phyloP scores from a whole-genome alignment of 148 eudicot genomes.

The Diospyros kaki region DNA sequence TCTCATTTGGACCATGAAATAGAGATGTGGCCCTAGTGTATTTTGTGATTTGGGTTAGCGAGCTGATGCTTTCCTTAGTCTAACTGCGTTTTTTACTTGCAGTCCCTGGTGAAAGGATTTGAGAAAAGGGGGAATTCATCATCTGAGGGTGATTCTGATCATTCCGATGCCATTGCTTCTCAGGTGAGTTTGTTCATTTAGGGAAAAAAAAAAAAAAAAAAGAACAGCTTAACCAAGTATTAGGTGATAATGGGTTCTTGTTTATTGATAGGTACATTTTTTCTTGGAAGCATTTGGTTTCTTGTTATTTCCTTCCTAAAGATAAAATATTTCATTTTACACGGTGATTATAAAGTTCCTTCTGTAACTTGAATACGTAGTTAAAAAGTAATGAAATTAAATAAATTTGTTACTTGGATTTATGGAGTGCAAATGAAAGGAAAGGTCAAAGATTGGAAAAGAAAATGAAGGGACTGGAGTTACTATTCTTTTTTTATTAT shows the following conservation, averaged over 20 bases:
- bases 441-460: too few species aligned
- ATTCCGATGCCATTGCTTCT: slow-evolving; percentile 67
- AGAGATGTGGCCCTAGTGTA: not conserved
- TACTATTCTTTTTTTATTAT: too few species aligned
- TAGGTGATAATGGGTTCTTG: not conserved
- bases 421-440: too few species aligned
- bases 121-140: slow-evolving; percentile 51
- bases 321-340: not conserved
- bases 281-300: not conserved
- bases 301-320: not conserved
- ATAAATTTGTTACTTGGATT: not conserved
- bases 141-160: slow-evolving; percentile 30
- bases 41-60: slow-evolving; percentile 2
- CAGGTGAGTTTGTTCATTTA: slow-evolving; percentile 41
- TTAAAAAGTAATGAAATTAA: not conserved
- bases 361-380: too few species aligned
- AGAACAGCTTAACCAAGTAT: not conserved
- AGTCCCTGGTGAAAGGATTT: slow-evolving; percentile 60
- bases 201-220: too few species aligned
- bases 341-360: not conserved
- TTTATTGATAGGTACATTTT: too few species aligned
- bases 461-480: too few species aligned
- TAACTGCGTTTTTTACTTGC: slow-evolving; percentile 14
- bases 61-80: not conserved
- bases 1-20: too few species aligned